Evolutionary conservation across 768 basidiomycete genomes (phyloP), one percentile per base, ranked within the genome.

Genomic region (Tylopilus felleus): DNA sequence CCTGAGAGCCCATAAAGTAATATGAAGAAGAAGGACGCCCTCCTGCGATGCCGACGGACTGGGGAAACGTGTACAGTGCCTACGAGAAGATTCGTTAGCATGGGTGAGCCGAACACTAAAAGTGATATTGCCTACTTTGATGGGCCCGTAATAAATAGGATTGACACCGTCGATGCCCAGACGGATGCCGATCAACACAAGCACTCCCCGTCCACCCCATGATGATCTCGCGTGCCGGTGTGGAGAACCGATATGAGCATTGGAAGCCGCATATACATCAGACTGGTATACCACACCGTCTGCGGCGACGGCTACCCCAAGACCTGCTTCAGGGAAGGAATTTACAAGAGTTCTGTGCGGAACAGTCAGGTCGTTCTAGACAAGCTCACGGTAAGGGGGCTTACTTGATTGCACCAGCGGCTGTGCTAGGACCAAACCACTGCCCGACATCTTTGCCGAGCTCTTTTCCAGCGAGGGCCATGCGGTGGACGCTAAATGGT

Each of bases 371-470:
- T 23, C 6, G 47, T 44, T 35, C 21, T 9, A 22, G 51, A 47
- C 2, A 42, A 17, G 13, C 28, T 8, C 19, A 42, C 21, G 31
- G 36, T 38, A 49, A 4, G 38, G 53, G 13, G 27, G 68, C 79
- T 52, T 65, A 92, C 89, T 89, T 93, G 74, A 98, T 89, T 12
- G 93, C 95, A 35, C 95, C 94, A 8, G 95, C 94, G n/a, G 96
- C 97, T 0, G 91, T 93, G 65, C 91, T 95, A 0, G 96, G 96
- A 0, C 96, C 96, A 64, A 98, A 98, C 96, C 96, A 98, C 70
- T 93, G 89, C 1, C 96, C 96, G 0, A 98, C 89, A 59, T 93
- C 91, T 57, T 91, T 98, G 13, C 96, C 96, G 1, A 98, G 80
- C 61, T 94, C 88, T 66, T 98, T 95, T 1, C 96, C 96, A 0